Base-by-base conservation (phyloP, 2,329 filamentous ascomycete genomes). In the Plenodomus lindquistii region DNA sequence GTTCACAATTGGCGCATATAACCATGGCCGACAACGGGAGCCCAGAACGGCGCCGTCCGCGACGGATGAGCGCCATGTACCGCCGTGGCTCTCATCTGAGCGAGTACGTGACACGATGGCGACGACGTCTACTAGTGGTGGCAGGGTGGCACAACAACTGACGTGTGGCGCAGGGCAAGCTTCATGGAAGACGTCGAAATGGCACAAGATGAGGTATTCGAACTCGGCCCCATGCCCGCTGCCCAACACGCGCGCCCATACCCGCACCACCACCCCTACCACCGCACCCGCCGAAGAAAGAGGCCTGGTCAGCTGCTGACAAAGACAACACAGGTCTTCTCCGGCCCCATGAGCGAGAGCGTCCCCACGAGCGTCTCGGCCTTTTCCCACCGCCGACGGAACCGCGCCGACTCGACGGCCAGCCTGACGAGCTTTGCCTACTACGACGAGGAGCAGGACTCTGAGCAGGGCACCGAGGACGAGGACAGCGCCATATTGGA, bases 121-220 rank as follows among this genome's bases (percentile, higher is more conserved):
- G 22, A 24, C 22, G 22, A 5, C 5, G 22, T 6, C 22, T 5
- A 5, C 10, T 10, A 10, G 27, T 15, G 27, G 27, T 15, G 27
- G 27, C 27, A 31, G 27, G 6, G 9, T 15, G 15, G 15, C 9
- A 31, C 27, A 31, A 13, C 27, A 31, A 31, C 27, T 31, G 27
- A 31, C 27, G 27, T 31, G 27, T 31, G 27, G 27, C 27, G 11
- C 42, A 62, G 55, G 46, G 59, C 53, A 29, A 96, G 90, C 73
- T 86, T 97, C 60, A 87, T 96, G 62, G 91, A 91, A 59, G 91
- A 96, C 73, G 92, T 97, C n/a, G 93, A 97, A 71, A 97, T 99
- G 94, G 93, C 94, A 17, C 91, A 95, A 42, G 90, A 96, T 70
- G 93, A 97, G 83, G 89, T 94, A 67, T 63, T 60, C 55, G 65